Base-by-base conservation (phyloP, 2,329 filamentous ascomycete genomes). In the Penicillium frequentans region DNA sequence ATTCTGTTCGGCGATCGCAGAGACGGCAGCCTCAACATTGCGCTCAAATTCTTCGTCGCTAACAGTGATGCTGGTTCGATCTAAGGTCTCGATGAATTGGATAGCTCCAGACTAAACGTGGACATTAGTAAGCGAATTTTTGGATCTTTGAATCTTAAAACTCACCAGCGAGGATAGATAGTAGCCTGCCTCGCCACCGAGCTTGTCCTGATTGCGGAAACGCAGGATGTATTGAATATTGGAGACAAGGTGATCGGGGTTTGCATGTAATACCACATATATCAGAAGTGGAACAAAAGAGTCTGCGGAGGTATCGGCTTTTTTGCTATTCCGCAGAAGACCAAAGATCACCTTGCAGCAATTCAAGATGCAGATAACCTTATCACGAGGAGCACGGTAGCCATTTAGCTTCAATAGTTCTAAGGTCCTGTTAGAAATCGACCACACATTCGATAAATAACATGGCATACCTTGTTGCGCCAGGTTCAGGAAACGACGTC, bases 301-400 rank as follows among this genome's bases (percentile, higher is more conserved):
- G 76, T 99, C 95, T 13, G 95, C 95, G 1, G 93, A 98, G 23
- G 93, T 93, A 72, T 99, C 95, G 1, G 72, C 74, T 55, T 89
- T 90, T 75, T 96, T 96, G 52, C 91, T 87, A 71, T 97, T 96
- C 64, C 93, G 93, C 52, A 99, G 80, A 49, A 96, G 86, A 19
- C 90, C 95, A 75, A 99, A 98, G 62, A 99, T 98, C 61, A 99
- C 96, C 77, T 99, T 99, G 84, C 95, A 99, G 78, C 93, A 97
- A 76, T 99, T 99, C 55, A 99, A 79, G 46, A 98, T 91, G 74
- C 95, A 99, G 49, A 99, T 98, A 54, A 99, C 95, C 76, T 99
- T 99, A 79, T 99, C 95, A 66, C 95, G 82, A 4, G 95, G 95
- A n/a, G 95, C 95, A 64, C 96, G 86, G 71, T 99, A 99, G 9